These are phyloP conservation scores for Cubamyces lactineus DNA, from an alignment of 768 basidiomycete genomes.

Conservation along the genomic window DNA sequence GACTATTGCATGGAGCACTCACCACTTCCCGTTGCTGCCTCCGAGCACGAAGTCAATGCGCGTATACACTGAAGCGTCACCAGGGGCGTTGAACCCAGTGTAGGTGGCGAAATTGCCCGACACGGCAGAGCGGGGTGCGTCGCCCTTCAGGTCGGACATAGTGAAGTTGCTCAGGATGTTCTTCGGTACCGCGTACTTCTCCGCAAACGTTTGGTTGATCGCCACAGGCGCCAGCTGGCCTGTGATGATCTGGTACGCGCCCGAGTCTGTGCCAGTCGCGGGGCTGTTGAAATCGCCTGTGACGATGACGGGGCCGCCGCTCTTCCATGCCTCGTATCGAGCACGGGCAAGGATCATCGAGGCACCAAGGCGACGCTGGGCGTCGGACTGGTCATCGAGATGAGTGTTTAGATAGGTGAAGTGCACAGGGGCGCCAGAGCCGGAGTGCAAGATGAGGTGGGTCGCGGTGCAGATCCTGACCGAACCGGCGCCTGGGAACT, in stretches of 20 bases:
- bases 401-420: slow-evolving; percentile 57
- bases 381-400: slow-evolving; percentile 57
- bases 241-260: slow-evolving; percentile 55
- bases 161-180: slow-evolving; percentile 41
- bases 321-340: slow-evolving; percentile 48
- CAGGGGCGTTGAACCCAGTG: slow-evolving; percentile 51
- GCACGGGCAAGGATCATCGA: slow-evolving; percentile 55
- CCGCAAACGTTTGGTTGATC: slow-evolving; percentile 47
- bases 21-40: slow-evolving; percentile 51
- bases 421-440: slow-evolving; percentile 20
- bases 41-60: slow-evolving; percentile 60
- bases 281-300: slow-evolving; percentile 61
- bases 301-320: slow-evolving; percentile 47
- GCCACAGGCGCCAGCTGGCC: slow-evolving; percentile 44
- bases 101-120: slow-evolving; percentile 54
- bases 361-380: slow-evolving; percentile 52
- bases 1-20: slow-evolving; percentile 37
- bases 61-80: slow-evolving; percentile 40
- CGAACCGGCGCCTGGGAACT: slow-evolving; percentile 54
- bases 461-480: slow-evolving; percentile 52
- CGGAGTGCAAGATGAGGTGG: slow-evolving; percentile 38
- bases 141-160: slow-evolving; percentile 48
- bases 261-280: slow-evolving; percentile 46
- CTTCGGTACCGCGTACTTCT: slow-evolving; percentile 42
- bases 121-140: slow-evolving; percentile 44